These are phyloP conservation scores for Leccinum olivaceopallidum DNA, from an alignment of 768 basidiomycete species.

Conservation along the genomic window DNA sequence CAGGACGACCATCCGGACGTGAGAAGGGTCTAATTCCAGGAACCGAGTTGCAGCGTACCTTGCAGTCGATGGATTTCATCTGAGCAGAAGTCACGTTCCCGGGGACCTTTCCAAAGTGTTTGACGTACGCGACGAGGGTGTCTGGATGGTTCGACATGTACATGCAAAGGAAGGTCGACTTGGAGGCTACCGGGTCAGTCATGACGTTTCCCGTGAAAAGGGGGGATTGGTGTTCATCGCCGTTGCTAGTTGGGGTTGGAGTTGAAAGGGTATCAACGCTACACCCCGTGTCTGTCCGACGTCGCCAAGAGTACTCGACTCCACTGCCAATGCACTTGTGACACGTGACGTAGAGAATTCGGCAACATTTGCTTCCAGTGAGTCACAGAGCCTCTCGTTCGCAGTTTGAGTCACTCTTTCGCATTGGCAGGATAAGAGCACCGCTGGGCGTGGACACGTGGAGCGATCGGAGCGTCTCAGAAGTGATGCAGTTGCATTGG, in stretches of 20 bases:
- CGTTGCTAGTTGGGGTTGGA: neutral
- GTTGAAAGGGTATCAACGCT: too few species aligned
- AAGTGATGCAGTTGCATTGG: neutral
- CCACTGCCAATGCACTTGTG: too few species aligned
- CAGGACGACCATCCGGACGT: neutral
- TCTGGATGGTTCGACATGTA: constrained; percentile 87
- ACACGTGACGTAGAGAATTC: too few species aligned
- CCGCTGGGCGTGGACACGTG: neutral
- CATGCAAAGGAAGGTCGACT: constrained; percentile 74
- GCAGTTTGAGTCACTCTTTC: too few species aligned
- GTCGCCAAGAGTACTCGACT: too few species aligned
- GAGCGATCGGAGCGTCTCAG: neutral
- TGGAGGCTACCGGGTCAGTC: constrained; percentile 74
- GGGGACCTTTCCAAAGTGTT: constrained; percentile 69
- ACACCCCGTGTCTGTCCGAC: too few species aligned
- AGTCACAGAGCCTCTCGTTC: too few species aligned
- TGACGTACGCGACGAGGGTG: constrained; percentile 82
- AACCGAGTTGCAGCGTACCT: constrained; percentile 41
- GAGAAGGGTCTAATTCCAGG: neutral
- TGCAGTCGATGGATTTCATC: constrained; percentile 69
- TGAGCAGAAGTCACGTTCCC: constrained; percentile 56
- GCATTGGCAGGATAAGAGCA: too few species aligned
- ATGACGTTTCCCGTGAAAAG: constrained; percentile 32
- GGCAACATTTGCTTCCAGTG: too few species aligned
- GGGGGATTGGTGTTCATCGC: neutral